A percentile compares a stretch with the other conserved stretches of the same genome.
Evolutionary conservation across 306 rosid genomes (phyloP).

Genomic region (Citrullus amarus): DNA sequence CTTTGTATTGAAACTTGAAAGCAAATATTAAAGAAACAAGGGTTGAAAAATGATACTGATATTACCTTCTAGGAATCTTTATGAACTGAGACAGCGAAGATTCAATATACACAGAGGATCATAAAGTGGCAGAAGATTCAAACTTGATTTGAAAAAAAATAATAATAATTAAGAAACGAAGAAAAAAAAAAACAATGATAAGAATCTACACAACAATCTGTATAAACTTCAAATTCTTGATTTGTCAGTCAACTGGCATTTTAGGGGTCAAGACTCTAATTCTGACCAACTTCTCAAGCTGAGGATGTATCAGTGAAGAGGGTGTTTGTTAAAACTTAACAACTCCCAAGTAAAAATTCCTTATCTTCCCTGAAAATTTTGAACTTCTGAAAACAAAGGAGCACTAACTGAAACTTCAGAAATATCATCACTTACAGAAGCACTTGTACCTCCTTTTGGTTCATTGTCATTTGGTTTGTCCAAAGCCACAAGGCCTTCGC

Average conservation of each 20-base stretch:
- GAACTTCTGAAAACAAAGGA: conserved; percentile 30
- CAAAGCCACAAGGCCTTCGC: neutral
- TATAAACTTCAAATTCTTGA: conserved; percentile 2
- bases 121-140: neutral
- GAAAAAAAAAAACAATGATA: neutral
- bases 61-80: neutral
- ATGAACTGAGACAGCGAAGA: neutral
- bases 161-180: too few species aligned
- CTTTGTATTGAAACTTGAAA: neutral
- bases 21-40: neutral
- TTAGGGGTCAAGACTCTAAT: neutral
- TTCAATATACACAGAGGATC: neutral
- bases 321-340: neutral
- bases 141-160: neutral
- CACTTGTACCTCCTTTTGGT: neutral
- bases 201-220: neutral
- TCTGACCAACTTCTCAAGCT: neutral
- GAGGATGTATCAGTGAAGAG: neutral
- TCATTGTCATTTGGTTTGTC: conserved; percentile 6
- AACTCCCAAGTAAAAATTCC: neutral
- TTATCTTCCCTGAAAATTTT: conserved; percentile 34
- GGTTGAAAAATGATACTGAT: neutral
- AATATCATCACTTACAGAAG: conserved; percentile 14
- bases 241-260: neutral
- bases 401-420: conserved; percentile 16